Base-by-base conservation (phyloP, 768 basidiomycete genomes). In the Lentinula detonsa region DNA sequence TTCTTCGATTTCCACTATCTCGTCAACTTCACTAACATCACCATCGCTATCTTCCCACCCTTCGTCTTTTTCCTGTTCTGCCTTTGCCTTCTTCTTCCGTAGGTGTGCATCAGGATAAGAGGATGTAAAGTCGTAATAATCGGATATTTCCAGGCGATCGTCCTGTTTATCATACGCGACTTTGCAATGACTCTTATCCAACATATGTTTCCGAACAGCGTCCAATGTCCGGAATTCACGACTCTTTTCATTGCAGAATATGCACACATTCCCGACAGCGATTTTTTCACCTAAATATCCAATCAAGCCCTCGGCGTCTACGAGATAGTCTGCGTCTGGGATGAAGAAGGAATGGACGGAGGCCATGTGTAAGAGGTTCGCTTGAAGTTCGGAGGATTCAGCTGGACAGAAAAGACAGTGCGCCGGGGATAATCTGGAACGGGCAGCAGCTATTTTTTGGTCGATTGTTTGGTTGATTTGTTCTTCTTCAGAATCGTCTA, bases 121-220 rank as follows among this genome's bases (percentile, higher is more conserved):
- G 0, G 79, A 72, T 0, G 87, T 81, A 71, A 96, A 98, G 73
- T 97, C 94, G 75, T 98, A 99, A 70, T 80, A 98, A 65, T 98
- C 95, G 0, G 94, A 91, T 5, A 96, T 65, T 65, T 96, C 95
- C 57, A 95, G 83, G 45, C 86, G 83, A 69, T 98, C 93, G 42
- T 76, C 69, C 66, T 91, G 87, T 1, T 82, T 74, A 61, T 94
- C 92, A 72, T 96, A 98, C 0, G 92, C 90, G 64, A 99, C 85
- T 75, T 97, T 98, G 81, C 95, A 98, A 69, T 99, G 97, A 61
- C 84, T 82, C 76, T 98, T 98, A 78, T 95, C 95, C 43, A 85
- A 63, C 97, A 99, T 99, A 71, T 99, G 97, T 68, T 91, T 92
- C 65, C 95, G 80, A 4, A 93, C 95, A 0, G 95, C 96, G 3